These are phyloP conservation scores for Emericellopsis atlantica DNA, from an alignment of 2,329 filamentous ascomycete species.

Conservation along the genomic window DNA sequence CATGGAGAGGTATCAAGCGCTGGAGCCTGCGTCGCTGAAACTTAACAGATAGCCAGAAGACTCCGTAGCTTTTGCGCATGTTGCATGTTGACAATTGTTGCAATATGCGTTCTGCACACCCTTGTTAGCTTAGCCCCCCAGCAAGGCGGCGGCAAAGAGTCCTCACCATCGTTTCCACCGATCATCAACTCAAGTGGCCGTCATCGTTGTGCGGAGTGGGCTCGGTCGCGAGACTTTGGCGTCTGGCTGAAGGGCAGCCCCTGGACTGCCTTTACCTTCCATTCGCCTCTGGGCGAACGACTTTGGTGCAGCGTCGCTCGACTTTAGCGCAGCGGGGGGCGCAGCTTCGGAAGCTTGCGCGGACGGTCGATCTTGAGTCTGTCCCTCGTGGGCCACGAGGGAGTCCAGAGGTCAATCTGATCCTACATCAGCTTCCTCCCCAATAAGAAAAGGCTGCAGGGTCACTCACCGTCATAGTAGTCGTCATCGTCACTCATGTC, in stretches of 20 bases:
- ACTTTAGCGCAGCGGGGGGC: slow-evolving; percentile 23
- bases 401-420: slow-evolving; percentile 79
- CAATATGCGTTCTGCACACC: background rate
- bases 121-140: too few species aligned
- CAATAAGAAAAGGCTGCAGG: background rate
- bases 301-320: slow-evolving; percentile 30
- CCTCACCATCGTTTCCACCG: slow-evolving; percentile 3
- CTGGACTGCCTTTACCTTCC: slow-evolving; percentile 31
- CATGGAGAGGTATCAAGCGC: too few species aligned
- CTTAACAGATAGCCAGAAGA: too few species aligned
- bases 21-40: too few species aligned
- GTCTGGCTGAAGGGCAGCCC: slow-evolving; percentile 26
- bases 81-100: too few species aligned
- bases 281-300: slow-evolving; percentile 31
- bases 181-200: slow-evolving; percentile 39
- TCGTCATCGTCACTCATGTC: slow-evolving; percentile 90
- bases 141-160: background rate
- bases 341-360: slow-evolving; percentile 28
- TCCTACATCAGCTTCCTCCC: slow-evolving; percentile 1
- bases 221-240: slow-evolving; percentile 48
- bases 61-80: too few species aligned
- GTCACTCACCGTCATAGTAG: slow-evolving; percentile 59
- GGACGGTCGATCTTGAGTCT: slow-evolving; percentile 48
- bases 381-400: slow-evolving; percentile 82
- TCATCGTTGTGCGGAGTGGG: slow-evolving; percentile 58